These are phyloP conservation scores for Alloteropsis angusta DNA, from an alignment of 202 grass and related monocot genomes.

Conservation along the genomic window DNA sequence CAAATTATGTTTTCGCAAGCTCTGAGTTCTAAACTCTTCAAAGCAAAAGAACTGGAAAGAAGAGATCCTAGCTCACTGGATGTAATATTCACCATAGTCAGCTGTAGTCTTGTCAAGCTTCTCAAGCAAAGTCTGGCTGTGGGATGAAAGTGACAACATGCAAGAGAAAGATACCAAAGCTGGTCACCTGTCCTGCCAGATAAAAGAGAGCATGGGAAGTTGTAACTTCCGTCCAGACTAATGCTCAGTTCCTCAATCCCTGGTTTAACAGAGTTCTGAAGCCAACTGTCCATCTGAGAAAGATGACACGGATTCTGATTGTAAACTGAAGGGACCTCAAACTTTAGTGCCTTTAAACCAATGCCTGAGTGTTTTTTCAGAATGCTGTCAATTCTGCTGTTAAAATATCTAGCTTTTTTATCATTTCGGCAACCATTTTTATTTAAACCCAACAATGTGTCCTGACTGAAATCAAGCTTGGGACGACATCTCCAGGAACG, in stretches of 20 bases:
- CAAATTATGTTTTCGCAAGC: not conserved
- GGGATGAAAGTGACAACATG: not conserved
- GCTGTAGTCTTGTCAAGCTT: not conserved
- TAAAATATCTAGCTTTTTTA: not conserved
- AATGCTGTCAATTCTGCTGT: not conserved
- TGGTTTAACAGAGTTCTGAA: not conserved
- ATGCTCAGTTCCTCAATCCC: constrained; percentile 1
- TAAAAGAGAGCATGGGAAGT: not conserved
- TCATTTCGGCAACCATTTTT: not conserved
- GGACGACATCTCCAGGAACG: not conserved
- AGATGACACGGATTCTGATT: not conserved
- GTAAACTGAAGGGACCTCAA: not conserved
- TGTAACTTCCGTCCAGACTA: not conserved
- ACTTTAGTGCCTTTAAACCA: not conserved
- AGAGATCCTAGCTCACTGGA: not conserved
- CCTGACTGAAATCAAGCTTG: not conserved
- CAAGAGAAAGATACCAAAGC: not conserved
- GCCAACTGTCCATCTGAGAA: not conserved
- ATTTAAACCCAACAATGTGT: not conserved
- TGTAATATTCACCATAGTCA: not conserved
- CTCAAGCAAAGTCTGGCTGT: not conserved
- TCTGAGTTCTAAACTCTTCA: not conserved
- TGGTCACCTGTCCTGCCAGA: not conserved
- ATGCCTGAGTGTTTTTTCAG: not conserved
- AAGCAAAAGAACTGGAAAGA: not conserved